Base-by-base conservation (phyloP, 352 stramenopile species). In the Achlya hypogyna region DNA sequence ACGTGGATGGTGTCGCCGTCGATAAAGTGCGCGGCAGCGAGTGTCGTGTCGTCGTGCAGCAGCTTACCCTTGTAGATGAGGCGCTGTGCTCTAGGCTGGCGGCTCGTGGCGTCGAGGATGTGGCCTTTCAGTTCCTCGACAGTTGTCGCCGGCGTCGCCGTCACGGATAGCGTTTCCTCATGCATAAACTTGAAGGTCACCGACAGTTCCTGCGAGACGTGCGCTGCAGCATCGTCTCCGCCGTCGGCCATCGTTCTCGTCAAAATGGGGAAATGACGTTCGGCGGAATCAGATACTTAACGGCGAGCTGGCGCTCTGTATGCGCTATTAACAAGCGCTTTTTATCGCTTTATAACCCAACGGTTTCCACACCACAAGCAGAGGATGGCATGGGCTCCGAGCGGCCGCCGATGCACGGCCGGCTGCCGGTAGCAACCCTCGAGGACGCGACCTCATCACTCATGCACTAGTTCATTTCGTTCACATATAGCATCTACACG, bases 31-130 rank as follows among this genome's bases (percentile, higher is more conserved):
- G 75, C 78, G 16, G 63, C 25, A 1, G 31, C 43, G 31, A 83
- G 73, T 51, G 62, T 51, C 34, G 75, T 72, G 34, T 74, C 68
- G 60, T 83, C 71, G 43, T 81, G 77, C 28, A 83, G 62, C 27
- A 83, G 74, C 32, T 79, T 83, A 16, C 76, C 76, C 53, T 81
- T 81, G 75, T 83, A 83, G 40, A 83, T 83, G 22, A 83, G 52
- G 10, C 75, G 71, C 64, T 80, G 53, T 8, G 66, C 25, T 23
- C 27, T 40, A 32, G 40, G 56, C 12, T 14, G 38, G 28, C 1
- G 43, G 9, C 28, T 51, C 35, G 29, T 49, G 0, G 34, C 47
- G 29, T 31, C 40, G 32, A 32, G 58, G 35, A 72, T 69, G 1
- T 38, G 58, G 42, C 51, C 31, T 47, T 81, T 81, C 43, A 81